Percentiles rank a stretch among this genome's conserved stretches.
These are phyloP conservation scores for Boletus patriciae DNA, from an alignment of 768 basidiomycete genomes.

Conservation along the genomic window DNA sequence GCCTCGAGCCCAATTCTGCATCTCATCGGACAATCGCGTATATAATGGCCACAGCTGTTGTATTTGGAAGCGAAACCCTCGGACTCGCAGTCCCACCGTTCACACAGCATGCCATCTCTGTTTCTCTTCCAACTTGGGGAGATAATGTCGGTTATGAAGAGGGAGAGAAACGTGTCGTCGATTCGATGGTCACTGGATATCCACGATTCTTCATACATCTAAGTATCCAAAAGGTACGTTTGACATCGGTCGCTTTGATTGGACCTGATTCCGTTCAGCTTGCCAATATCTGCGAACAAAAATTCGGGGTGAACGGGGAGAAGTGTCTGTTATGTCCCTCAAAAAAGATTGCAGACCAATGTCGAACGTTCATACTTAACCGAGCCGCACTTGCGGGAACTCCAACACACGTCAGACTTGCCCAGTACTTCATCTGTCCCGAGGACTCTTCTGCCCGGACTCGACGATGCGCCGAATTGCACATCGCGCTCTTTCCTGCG, in stretches of 20 bases:
- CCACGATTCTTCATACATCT: slow-evolving; percentile 93
- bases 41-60: slow-evolving; percentile 7
- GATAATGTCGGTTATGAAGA: slow-evolving; percentile 94
- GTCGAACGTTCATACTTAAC: slow-evolving; percentile 67
- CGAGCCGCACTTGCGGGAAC: slow-evolving; percentile 45
- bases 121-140: slow-evolving; percentile 90
- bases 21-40: not conserved
- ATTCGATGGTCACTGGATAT: slow-evolving; percentile 85
- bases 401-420: slow-evolving; percentile 51
- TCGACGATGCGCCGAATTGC: slow-evolving; percentile 55
- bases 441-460: slow-evolving; percentile 41
- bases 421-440: slow-evolving; percentile 71
- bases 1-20: not conserved
- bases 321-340: slow-evolving; percentile 79
- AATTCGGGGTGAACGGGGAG: slow-evolving; percentile 72
- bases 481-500: slow-evolving; percentile 77
- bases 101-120: slow-evolving; percentile 88
- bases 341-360: slow-evolving; percentile 67
- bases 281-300: slow-evolving; percentile 69
- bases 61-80: slow-evolving; percentile 23
- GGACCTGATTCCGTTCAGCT: slow-evolving; percentile 50
- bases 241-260: not conserved
- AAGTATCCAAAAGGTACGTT: slow-evolving; percentile 78
- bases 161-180: slow-evolving; percentile 74
- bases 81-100: slow-evolving; percentile 62